Base-by-base conservation (phyloP, 768 basidiomycete genomes). In the Epithele typhae region DNA sequence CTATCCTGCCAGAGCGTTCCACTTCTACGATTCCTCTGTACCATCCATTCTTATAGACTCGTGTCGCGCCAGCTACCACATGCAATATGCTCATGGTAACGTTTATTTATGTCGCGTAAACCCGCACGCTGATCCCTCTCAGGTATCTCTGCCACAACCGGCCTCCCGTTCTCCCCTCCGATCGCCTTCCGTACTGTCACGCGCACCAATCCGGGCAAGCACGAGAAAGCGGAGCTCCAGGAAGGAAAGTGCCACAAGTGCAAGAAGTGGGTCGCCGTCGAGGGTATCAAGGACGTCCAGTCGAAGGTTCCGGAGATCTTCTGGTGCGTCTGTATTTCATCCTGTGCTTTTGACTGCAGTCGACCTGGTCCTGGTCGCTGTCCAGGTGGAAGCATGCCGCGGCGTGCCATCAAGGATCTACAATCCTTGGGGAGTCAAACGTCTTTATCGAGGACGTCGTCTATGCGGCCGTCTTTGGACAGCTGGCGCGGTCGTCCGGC, bases 311-410 rank as follows among this genome's bases (percentile, higher is more conserved):
- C 78, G 54, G 87, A 89, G 55, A 71, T 90, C 5, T 81, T 81
- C 57, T 90, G 88, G 87, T 88, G 43, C 10, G 55, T 45, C 8
- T n/a, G n/a, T n/a, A n/a, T 11, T 30, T 14, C 15, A 2, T 18
- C 39, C 17, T 23, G 8, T 12, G 19, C 12, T 33, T 30, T 15
- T 15, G 3, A 34, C 10, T 12, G 38, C 3, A 15, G 24, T 33
- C 12, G 2, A 32, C 9, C 40, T 18, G 25, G 17, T n/a, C 15
- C 17, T n/a, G n/a, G n/a, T n/a, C n/a, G n/a, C n/a, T n/a, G n/a
- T n/a, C n/a, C 21, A 84, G 82, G 85, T 88, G 84, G 84, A 88
- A 92, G 64, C 89, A 92, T 57, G 89, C 88, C 23, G 85, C 85
- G 1, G 55, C 75, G 15, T 92, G 89, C 55, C 89, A 92, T 58